These are phyloP conservation scores for Kodamaea ohmeri DNA, from an alignment of 1,139 yeast species.

Conservation along the genomic window DNA sequence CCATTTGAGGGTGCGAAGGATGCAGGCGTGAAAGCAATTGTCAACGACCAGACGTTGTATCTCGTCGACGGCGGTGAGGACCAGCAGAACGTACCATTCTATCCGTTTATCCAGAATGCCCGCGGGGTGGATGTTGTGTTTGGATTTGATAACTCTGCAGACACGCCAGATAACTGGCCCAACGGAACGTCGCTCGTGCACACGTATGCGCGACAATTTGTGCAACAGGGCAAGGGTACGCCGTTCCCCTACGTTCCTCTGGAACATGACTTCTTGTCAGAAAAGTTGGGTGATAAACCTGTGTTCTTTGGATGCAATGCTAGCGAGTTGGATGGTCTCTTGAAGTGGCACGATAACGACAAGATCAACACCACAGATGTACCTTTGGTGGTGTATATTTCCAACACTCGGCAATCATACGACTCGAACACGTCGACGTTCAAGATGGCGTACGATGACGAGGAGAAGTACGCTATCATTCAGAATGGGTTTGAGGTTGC, in stretches of 20 bases:
- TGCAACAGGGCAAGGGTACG: conserved; percentile 37
- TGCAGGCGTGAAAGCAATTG: conserved; percentile 22
- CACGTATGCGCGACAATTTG: conserved; percentile 51
- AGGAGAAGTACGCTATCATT: conserved; percentile 32
- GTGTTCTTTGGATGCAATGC: conserved; percentile 45
- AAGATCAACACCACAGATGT: conserved; percentile 33
- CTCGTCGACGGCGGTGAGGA: conserved; percentile 94
- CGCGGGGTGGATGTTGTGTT: conserved; percentile 76
- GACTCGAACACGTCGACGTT: conserved; percentile 40
- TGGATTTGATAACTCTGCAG: conserved; percentile 86
- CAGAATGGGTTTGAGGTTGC: conserved; percentile 41
- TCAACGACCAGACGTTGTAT: conserved; percentile 43
- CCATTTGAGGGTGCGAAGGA: conserved; percentile 30
- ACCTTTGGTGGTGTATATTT: conserved; percentile 40
- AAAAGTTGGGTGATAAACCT: conserved; percentile 31
- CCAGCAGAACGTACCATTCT: conserved; percentile 71
- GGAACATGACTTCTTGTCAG: conserved; percentile 26
- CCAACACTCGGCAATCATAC: conserved; percentile 33
- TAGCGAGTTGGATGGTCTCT: conserved; percentile 27
- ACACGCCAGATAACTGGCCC: conserved; percentile 68
- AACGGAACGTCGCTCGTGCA: conserved; percentile 67
- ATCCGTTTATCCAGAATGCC: conserved; percentile 68
- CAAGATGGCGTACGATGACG: conserved; percentile 37
- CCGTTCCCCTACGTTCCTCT: conserved; percentile 45
- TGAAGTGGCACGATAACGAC: conserved; percentile 27